phyloP scores from a whole-genome alignment of 1,284 basidiomycete species.

The Rugosomyces carneus region DNA sequence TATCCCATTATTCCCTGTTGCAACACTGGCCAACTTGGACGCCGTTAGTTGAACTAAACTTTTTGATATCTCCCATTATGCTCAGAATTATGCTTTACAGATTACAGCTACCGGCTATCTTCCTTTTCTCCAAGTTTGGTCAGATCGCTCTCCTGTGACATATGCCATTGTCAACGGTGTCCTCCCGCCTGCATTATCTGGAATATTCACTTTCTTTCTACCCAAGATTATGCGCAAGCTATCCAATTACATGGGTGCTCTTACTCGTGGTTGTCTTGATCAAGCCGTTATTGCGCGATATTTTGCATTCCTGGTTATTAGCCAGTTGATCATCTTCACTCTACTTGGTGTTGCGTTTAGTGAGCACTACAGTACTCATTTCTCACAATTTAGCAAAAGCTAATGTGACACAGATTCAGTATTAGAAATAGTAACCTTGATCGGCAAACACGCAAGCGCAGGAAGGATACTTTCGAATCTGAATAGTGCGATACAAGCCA shows the following conservation, averaged over 20 bases:
- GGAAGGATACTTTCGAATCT: constrained; percentile 60
- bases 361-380: constrained; percentile 28
- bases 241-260: constrained; percentile 68
- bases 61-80: neutral
- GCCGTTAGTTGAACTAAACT: constrained; percentile 40
- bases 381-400: neutral
- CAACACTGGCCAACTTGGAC: constrained; percentile 72
- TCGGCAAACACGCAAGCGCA: constrained; percentile 66
- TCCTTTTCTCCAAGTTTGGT: constrained; percentile 66
- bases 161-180: constrained; percentile 82
- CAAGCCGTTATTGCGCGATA: constrained; percentile 85
- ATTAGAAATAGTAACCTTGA: constrained; percentile 56
- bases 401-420: constrained; percentile 42
- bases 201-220: constrained; percentile 77
- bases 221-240: constrained; percentile 83
- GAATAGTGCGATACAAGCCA: constrained; percentile 39
- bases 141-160: constrained; percentile 43
- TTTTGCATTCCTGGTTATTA: constrained; percentile 85
- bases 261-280: constrained; percentile 75
- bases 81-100: neutral
- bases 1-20: constrained; percentile 76
- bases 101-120: constrained; percentile 52
- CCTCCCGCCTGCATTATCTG: constrained; percentile 77
- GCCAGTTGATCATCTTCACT: constrained; percentile 85
- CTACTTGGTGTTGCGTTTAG: constrained; percentile 83